Conservation (phyloP, 2,329 filamentous ascomycete species). For the Fusarium brevicatenulatum region DNA sequence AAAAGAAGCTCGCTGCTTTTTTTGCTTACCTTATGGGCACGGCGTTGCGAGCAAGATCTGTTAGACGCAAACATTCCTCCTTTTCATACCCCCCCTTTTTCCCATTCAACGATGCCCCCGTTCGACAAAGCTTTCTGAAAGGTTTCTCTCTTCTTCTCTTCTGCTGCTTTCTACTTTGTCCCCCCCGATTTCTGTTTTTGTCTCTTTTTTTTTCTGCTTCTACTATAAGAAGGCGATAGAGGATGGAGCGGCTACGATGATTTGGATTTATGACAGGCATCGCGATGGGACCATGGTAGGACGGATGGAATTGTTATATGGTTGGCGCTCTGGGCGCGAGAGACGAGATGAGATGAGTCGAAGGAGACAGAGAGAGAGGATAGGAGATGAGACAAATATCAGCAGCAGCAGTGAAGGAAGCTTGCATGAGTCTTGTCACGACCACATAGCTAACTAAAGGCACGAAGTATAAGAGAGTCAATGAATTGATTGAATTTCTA, state of each 20-base stretch:
- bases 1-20: conserved; percentile 40
- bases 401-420: conserved; percentile 27
- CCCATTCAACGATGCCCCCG: conserved; percentile 20
- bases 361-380: neutral
- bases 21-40: conserved; percentile 41
- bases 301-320: conserved; percentile 31
- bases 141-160: conserved; percentile 6
- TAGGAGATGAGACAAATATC: conserved; percentile 7
- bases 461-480: conserved; percentile 41
- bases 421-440: conserved; percentile 45
- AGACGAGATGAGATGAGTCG: neutral
- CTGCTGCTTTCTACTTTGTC: conserved; percentile 32
- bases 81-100: conserved; percentile 31
- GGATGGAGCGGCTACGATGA: conserved; percentile 42
- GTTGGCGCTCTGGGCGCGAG: conserved; percentile 29
- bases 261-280: conserved; percentile 46
- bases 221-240: conserved; percentile 42
- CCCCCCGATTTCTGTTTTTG: conserved; percentile 22
- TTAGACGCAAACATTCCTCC: conserved; percentile 25
- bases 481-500: conserved; percentile 38
- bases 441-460: conserved; percentile 41
- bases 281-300: conserved; percentile 35
- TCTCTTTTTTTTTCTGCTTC: conserved; percentile 20
- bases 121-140: conserved; percentile 34
- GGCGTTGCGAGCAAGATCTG: conserved; percentile 43